phyloP scores from a whole-genome alignment of 2,329 filamentous ascomycete species.

The Pseudogymnoascus sp. region DNA sequence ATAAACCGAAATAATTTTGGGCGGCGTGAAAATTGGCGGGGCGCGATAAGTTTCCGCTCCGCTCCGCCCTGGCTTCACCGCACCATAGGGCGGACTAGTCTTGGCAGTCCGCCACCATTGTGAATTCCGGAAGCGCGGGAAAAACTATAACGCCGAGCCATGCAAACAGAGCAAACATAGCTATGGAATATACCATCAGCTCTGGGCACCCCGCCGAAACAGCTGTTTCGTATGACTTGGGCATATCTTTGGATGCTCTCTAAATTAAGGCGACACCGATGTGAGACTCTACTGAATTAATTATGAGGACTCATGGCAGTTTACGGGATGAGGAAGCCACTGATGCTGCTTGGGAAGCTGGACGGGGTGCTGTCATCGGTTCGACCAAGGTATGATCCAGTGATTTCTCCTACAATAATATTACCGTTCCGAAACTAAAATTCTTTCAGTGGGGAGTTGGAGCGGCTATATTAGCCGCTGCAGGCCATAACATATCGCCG shows the following conservation, averaged over 20 bases:
- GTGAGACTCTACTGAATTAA: constrained; percentile 11
- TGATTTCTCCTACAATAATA: neutral
- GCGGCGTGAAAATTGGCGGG: constrained; percentile 6
- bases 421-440: constrained; percentile 13
- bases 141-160: neutral
- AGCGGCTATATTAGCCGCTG: constrained; percentile 51
- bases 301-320: constrained; percentile 46
- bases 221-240: constrained; percentile 4
- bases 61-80: neutral
- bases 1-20: constrained; percentile 11
- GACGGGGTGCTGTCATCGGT: constrained; percentile 56
- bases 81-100: neutral
- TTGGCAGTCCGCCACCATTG: neutral
- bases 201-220: neutral
- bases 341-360: constrained; percentile 63
- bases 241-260: neutral
- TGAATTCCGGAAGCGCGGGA: neutral
- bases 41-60: constrained; percentile 11
- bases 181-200: neutral
- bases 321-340: constrained; percentile 59
- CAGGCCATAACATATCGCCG: constrained; percentile 58
- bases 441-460: constrained; percentile 55
- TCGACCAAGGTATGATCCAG: constrained; percentile 48
- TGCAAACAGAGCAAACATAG: constrained; percentile 9
- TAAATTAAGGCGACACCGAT: neutral